A percentile compares a stretch with the other conserved stretches of the same genome.
Evolutionary conservation across 2,329 filamentous ascomycete species (phyloP).

Genomic region (Periconia digitata): DNA sequence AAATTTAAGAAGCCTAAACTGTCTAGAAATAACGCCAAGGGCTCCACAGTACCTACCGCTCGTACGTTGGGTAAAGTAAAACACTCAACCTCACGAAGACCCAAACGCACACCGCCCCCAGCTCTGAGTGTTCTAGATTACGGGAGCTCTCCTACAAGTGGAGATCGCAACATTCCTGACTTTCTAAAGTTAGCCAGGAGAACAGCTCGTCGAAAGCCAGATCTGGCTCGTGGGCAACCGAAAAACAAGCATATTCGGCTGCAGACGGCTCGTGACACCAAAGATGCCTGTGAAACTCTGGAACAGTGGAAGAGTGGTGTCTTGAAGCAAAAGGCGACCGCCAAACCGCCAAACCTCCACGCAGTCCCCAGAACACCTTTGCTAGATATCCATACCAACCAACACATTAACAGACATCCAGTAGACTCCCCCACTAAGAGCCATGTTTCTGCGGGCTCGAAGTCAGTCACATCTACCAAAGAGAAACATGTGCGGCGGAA

Average conservation of each 20-base stretch:
- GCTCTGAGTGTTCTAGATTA: constrained; percentile 56
- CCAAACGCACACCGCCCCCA: constrained; percentile 19
- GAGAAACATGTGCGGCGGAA: neutral
- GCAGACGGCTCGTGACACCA: constrained; percentile 55
- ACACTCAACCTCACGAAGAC: constrained; percentile 12
- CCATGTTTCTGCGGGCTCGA: constrained; percentile 1
- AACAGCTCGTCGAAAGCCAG: constrained; percentile 50
- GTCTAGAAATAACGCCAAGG: constrained; percentile 1
- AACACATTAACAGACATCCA: constrained; percentile 12
- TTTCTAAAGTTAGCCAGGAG: constrained; percentile 61
- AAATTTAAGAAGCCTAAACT: constrained; percentile 19
- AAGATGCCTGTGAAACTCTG: constrained; percentile 55
- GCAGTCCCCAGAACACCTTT: constrained; percentile 16
- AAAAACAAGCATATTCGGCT: constrained; percentile 55
- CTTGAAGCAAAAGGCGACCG: constrained; percentile 20
- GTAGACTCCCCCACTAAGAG: neutral
- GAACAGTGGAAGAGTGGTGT: constrained; percentile 54
- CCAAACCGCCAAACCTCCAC: neutral
- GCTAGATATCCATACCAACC: constrained; percentile 18
- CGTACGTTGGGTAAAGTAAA: constrained; percentile 5
- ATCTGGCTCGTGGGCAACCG: constrained; percentile 55
- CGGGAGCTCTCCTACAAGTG: constrained; percentile 33
- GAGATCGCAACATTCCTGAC: constrained; percentile 46
- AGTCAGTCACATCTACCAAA: neutral
- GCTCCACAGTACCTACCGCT: neutral